Evolutionary conservation across 352 stramenopile species (phyloP).

Genomic region (Phytophthora chlamydospora): DNA sequence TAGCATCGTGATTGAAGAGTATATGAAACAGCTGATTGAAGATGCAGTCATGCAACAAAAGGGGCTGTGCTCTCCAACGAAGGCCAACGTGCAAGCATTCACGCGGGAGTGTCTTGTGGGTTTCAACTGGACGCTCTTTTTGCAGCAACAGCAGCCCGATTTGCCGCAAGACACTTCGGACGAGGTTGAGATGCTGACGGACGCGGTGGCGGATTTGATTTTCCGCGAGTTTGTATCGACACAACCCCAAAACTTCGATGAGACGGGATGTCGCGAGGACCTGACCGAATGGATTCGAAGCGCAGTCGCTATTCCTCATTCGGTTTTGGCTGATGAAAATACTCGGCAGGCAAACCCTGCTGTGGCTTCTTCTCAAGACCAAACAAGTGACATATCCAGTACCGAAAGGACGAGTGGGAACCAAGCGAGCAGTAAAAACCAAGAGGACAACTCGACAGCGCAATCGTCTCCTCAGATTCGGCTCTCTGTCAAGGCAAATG

Average conservation of each 20-base stretch:
- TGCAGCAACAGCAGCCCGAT: slow-evolving; percentile 20
- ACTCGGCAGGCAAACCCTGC: slow-evolving; percentile 1
- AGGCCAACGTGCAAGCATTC: slow-evolving; percentile 49
- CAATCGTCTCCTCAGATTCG: slow-evolving; percentile 21
- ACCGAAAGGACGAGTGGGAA: neutral
- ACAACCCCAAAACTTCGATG: slow-evolving; percentile 28
- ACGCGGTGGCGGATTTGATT: slow-evolving; percentile 33
- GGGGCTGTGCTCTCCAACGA: slow-evolving; percentile 29
- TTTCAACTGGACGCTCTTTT: slow-evolving; percentile 57
- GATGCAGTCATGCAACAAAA: slow-evolving; percentile 31
- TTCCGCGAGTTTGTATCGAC: slow-evolving; percentile 33
- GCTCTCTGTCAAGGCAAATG: slow-evolving; percentile 37
- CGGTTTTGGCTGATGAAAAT: slow-evolving; percentile 4
- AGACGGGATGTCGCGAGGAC: slow-evolving; percentile 11
- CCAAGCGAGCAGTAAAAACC: neutral
- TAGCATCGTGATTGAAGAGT: slow-evolving; percentile 83
- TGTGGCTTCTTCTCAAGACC: neutral
- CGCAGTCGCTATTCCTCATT: slow-evolving; percentile 26
- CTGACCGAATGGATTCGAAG: slow-evolving; percentile 36
- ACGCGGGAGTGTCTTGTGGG: slow-evolving; percentile 50
- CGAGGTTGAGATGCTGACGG: slow-evolving; percentile 9
- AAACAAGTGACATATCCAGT: slow-evolving; percentile 1
- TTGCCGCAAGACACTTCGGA: slow-evolving; percentile 13
- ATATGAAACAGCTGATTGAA: slow-evolving; percentile 65
- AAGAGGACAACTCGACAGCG: neutral